phyloP scores from a whole-genome alignment of 1,284 basidiomycete genomes.

The Tylopilus sp. region DNA sequence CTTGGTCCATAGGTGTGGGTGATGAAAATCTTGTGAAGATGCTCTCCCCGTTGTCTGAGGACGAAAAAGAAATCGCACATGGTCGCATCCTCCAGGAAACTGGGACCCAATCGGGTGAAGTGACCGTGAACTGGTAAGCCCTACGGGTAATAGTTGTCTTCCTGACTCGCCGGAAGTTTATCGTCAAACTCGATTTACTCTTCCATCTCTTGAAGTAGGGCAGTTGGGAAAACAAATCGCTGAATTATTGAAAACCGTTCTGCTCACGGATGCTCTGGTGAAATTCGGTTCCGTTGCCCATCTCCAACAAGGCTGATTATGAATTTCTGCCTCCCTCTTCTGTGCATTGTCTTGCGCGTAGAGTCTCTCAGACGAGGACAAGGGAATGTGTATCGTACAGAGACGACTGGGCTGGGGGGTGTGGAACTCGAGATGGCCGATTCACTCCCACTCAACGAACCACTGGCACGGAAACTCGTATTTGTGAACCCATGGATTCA shows the following conservation, averaged over 20 bases:
- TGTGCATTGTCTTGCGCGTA: too few relatives aligned
- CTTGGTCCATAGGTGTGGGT: background rate
- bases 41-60: background rate
- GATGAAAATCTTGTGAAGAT: background rate
- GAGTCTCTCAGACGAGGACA: too few relatives aligned
- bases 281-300: too few relatives aligned
- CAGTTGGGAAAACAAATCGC: background rate
- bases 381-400: too few relatives aligned
- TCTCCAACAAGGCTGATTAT: too few relatives aligned
- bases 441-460: background rate
- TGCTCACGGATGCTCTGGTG: too few relatives aligned
- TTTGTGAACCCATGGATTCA: slow-evolving; percentile 8
- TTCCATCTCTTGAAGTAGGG: background rate
- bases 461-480: slow-evolving; percentile 1
- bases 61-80: slow-evolving; percentile 1
- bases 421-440: slow-evolving; percentile 2
- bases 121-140: slow-evolving; percentile 4
- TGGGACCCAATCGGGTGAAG: slow-evolving; percentile 1
- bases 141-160: slow-evolving; percentile 7
- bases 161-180: slow-evolving; percentile 1
- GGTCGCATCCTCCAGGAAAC: slow-evolving; percentile 1
- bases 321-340: too few relatives aligned
- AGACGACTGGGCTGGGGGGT: background rate
- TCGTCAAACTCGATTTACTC: background rate
- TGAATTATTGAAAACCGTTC: background rate